Evolutionary conservation across 495 filamentous ascomycete genomes (phyloP).

Genomic region (Parathielavia appendiculata): DNA sequence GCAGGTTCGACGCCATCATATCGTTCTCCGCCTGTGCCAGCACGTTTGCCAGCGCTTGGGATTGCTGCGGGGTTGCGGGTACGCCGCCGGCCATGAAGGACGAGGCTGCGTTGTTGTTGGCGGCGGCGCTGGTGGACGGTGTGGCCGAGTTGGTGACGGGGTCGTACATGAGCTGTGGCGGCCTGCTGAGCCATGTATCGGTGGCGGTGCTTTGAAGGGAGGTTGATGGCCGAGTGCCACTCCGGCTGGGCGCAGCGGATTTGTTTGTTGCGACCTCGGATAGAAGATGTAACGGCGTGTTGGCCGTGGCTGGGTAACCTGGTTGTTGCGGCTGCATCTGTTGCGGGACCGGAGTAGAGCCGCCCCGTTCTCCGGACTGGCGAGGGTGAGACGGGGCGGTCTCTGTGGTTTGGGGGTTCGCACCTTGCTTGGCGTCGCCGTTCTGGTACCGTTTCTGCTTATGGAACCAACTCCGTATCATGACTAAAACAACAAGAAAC

Average conservation of each 20-base stretch:
- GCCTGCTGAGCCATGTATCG: slow-evolving; percentile 3
- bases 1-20: background rate
- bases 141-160: background rate
- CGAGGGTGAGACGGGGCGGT: slow-evolving; percentile 9
- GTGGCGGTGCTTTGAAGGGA: background rate
- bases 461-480: slow-evolving; percentile 69
- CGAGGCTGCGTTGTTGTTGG: background rate
- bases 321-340: slow-evolving; percentile 20
- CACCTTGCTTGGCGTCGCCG: slow-evolving; percentile 14
- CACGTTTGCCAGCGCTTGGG: no score
- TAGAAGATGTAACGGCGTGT: slow-evolving; percentile 59
- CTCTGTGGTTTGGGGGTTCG: background rate
- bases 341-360: slow-evolving; percentile 17
- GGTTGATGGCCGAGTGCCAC: slow-evolving; percentile 2
- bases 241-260: slow-evolving; percentile 22
- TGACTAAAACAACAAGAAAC: slow-evolving; percentile 67
- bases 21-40: background rate
- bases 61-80: background rate
- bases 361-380: slow-evolving; percentile 11
- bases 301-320: slow-evolving; percentile 33
- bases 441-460: slow-evolving; percentile 34
- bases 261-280: slow-evolving; percentile 64
- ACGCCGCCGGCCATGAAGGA: background rate
- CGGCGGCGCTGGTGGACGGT: background rate
- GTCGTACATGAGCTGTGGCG: slow-evolving; percentile 3